Evolutionary conservation across 306 rosid genomes (phyloP).

Genomic region (Fragaria vesca): DNA sequence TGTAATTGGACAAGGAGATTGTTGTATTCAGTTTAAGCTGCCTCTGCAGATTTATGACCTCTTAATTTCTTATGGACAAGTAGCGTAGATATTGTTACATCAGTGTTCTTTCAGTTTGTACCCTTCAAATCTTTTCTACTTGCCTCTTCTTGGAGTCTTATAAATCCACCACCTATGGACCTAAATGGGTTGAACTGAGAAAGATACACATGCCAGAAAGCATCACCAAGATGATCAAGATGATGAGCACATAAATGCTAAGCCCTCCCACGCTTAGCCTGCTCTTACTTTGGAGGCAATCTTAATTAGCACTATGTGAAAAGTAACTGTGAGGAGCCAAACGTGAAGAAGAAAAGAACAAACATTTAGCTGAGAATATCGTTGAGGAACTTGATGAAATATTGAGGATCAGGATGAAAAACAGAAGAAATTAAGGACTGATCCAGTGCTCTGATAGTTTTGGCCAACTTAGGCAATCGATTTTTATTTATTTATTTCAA

Average conservation of each 20-base stretch:
- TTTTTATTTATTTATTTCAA: too few relatives aligned
- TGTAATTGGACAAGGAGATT: not conserved
- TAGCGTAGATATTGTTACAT: not conserved
- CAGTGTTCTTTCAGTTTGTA: not conserved
- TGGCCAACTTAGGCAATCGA: too few relatives aligned
- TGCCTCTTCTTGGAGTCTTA: not conserved
- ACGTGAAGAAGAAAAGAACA: not conserved
- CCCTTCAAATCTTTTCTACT: not conserved
- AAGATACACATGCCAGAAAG: constrained; percentile 5
- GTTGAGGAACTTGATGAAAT: too few relatives aligned
- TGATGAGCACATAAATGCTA: not conserved
- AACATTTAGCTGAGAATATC: not conserved
- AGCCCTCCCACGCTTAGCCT: not conserved
- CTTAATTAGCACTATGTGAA: not conserved
- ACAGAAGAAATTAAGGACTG: too few relatives aligned
- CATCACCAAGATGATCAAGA: not conserved
- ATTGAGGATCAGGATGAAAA: too few relatives aligned
- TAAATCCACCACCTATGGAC: too few relatives aligned
- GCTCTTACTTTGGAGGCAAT: constrained; percentile 8
- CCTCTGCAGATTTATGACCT: not conserved
- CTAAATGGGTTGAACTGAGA: not conserved
- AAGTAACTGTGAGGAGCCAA: not conserved
- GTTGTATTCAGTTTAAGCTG: not conserved
- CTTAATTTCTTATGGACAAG: not conserved
- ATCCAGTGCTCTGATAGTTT: too few relatives aligned